Evolutionary conservation across 768 basidiomycete species (phyloP).

Genomic region (Cantharellus anzutake): DNA sequence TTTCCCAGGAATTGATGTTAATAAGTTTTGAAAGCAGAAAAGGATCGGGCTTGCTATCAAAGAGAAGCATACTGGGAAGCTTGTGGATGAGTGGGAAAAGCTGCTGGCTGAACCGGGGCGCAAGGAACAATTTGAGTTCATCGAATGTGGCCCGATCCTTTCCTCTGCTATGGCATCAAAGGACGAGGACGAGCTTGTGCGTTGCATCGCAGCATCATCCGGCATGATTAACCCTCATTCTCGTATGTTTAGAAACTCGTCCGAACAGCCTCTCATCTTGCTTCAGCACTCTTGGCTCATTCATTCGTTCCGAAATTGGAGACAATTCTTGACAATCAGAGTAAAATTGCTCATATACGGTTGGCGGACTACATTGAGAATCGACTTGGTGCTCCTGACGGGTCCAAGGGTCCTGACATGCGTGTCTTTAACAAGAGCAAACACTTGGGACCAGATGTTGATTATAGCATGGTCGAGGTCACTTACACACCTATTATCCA

Average conservation of each 20-base stretch:
- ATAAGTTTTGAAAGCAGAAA: conserved; percentile 22
- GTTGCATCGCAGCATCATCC: conserved; percentile 14
- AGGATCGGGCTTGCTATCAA: conserved; percentile 63
- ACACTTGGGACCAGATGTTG: conserved; percentile 30
- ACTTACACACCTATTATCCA: conserved; percentile 93
- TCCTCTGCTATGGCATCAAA: conserved; percentile 71
- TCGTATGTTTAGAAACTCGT: conserved; percentile 42
- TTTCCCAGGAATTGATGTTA: conserved; percentile 18
- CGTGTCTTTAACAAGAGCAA: conserved; percentile 67
- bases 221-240: neutral
- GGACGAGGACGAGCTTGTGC: conserved; percentile 78
- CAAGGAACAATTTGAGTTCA: conserved; percentile 38
- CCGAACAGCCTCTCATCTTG: conserved; percentile 54
- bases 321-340: conserved; percentile 77
- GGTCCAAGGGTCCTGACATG: conserved; percentile 77
- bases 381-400: conserved; percentile 49
- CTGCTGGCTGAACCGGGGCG: conserved; percentile 31
- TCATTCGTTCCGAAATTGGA: conserved; percentile 80
- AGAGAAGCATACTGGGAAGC: conserved; percentile 70
- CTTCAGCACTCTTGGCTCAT: conserved; percentile 67
- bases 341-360: conserved; percentile 75
- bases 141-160: conserved; percentile 62
- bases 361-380: conserved; percentile 74
- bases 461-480: conserved; percentile 83
- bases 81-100: conserved; percentile 72